phyloP scores from a whole-genome alignment of 1,284 basidiomycete genomes.

The Coniophora puteana region DNA sequence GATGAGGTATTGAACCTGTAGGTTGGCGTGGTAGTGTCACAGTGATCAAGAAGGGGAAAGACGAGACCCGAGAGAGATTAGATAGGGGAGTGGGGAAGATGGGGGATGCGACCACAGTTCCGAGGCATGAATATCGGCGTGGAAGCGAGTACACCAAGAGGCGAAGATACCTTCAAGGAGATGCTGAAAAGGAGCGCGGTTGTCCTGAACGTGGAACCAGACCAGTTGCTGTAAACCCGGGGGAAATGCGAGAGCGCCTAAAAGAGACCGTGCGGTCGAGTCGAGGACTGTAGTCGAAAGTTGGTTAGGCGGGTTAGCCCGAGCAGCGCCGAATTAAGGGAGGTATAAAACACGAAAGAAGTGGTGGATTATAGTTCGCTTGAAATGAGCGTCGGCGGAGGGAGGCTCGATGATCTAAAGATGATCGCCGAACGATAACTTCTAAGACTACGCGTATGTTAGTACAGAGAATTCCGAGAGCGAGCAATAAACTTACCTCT shows the following conservation, averaged over 20 bases:
- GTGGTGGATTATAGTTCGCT: slow-evolving; percentile 18
- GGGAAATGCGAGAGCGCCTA: no score
- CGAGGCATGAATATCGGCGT: slow-evolving; percentile 48
- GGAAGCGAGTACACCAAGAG: slow-evolving; percentile 30
- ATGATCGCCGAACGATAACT: slow-evolving; percentile 20
- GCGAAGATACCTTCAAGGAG: slow-evolving; percentile 25
- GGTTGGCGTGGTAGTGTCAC: slow-evolving; percentile 45
- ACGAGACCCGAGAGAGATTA: slow-evolving; percentile 18
- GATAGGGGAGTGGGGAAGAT: slow-evolving; percentile 17
- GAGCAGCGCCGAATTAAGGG: slow-evolving; percentile 25
- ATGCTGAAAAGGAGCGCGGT: slow-evolving; percentile 21
- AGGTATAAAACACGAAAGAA: slow-evolving; percentile 22
- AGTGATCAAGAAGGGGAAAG: slow-evolving; percentile 25
- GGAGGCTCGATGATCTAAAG: slow-evolving; percentile 23
- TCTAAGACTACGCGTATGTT: slow-evolving; percentile 18
- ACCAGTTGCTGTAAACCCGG: no score
- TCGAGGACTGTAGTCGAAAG: slow-evolving; percentile 30
- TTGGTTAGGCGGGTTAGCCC: slow-evolving; percentile 30
- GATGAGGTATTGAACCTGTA: slow-evolving; percentile 31
- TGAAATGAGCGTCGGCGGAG: slow-evolving; percentile 12
- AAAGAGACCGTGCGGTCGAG: slow-evolving; percentile 21
- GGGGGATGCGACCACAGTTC: slow-evolving; percentile 18
- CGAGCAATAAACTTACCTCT: slow-evolving; percentile 32
- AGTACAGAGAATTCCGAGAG: neutral
- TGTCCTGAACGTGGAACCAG: slow-evolving; percentile 40